Base-by-base conservation (phyloP, 345 rosid species). In the Chamaenerion angustifolium region DNA sequence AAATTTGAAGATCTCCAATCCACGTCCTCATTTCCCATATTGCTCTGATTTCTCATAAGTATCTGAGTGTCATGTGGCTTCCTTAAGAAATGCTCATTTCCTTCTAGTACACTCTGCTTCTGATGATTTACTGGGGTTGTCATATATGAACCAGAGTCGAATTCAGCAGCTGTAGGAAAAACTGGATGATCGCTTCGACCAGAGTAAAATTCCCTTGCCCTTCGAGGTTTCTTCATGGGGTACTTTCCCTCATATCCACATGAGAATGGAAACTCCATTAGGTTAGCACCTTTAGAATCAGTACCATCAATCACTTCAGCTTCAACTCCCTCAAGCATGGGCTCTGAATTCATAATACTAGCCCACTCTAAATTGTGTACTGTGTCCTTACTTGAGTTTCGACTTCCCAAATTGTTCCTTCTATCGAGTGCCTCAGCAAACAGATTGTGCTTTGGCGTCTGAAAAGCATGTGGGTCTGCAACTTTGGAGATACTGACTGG, bases 231-330 rank as follows among this genome's bases (percentile, higher is more conserved):
- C 56, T 68, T 77, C 40, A 52, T 58, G 40, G 71, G 59, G 54
- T 74, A 71, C 19, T 68, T 54, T 63, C 65, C 70, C 49, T 50
- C 63, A 60, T 73, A 79, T 58, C 73, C 70, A 45, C 58, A 63
- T 52, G 53, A 64, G 51, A 72, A 63, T 53, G 72, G 57, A 44
- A 64, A 64, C 52, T 61, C 45, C 17, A 58, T 51, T 17, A 66
- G 66, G 21, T 68, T 66, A 37, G 69, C 53, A 15, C 61, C 57
- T 49, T 67, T 56, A 54, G 66, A 56, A 57, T 70, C 66, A 16
- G 57, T 59, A 54, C 67, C 55, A 66, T 83, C 70, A 48, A 78
- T 64, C 56, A 74, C 78, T 70, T 81, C 95, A 56, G 83, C 82
- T 44, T 37, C 59, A 52, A 68, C 62, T 51, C 73, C 82, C 60